A percentile compares a stretch with the other conserved stretches of the same genome.
phyloP scores from a whole-genome alignment of 208 protist genomes.

The Vickermania ingenoplastis region DNA sequence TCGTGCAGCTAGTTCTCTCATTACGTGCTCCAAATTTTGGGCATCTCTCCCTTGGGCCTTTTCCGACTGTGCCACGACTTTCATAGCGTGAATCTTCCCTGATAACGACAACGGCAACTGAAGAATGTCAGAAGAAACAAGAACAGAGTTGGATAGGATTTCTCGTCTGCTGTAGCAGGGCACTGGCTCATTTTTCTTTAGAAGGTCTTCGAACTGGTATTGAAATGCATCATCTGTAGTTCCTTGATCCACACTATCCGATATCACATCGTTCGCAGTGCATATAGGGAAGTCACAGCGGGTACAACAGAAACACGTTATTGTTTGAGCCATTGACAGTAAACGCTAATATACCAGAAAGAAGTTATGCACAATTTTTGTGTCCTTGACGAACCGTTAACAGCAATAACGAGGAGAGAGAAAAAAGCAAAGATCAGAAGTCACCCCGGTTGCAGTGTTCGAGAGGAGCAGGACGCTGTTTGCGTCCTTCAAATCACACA shows the following conservation, averaged over 20 bases:
- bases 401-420: no score
- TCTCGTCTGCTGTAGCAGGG: slow-evolving; percentile 79
- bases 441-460: no score
- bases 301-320: slow-evolving; percentile 60
- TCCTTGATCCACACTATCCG: slow-evolving; percentile 22
- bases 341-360: no score
- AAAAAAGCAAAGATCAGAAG: no score
- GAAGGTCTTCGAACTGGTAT: slow-evolving; percentile 63
- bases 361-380: no score
- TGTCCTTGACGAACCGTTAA: no score
- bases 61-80: slow-evolving; percentile 45
- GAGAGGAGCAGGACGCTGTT: no score
- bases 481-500: no score
- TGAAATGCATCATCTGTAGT: slow-evolving; percentile 52
- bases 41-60: background rate
- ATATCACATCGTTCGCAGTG: slow-evolving; percentile 31
- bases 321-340: no score
- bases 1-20: background rate
- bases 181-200: slow-evolving; percentile 35
- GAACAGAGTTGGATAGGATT: slow-evolving; percentile 27
- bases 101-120: slow-evolving; percentile 36
- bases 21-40: background rate
- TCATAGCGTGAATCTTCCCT: slow-evolving; percentile 38
- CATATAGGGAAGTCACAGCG: slow-evolving; percentile 79
- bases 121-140: slow-evolving; percentile 53